Evolutionary conservation across 2,329 filamentous ascomycete genomes (phyloP), one percentile per base, ranked within the genome.

Genomic region (Trichoderma polysporum): DNA sequence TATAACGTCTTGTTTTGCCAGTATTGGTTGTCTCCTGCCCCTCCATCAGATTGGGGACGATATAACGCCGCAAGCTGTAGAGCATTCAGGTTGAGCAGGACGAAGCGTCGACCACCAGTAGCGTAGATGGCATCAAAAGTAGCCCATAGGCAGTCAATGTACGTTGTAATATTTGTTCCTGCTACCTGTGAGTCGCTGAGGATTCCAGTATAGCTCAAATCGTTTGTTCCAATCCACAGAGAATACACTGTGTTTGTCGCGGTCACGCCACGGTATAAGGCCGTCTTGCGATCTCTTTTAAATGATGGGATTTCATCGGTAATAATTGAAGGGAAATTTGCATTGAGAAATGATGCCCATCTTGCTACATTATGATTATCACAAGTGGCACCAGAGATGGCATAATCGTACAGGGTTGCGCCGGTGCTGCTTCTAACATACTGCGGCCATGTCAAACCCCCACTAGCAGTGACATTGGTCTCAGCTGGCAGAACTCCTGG

Each of bases 161-260:
- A 93, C 73, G 89, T 84, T 1, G 82, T 80, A 7, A 93, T 82
- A 2, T 85, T 89, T 27, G 86, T 88, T 15, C 84, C 85, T 0
- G 79, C 71, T 4, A 83, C 77, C 74, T 92, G 88, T 22, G 81
- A 83, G 74, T 92, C 90, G 4, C 84, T 87, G 35, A 94, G 76
- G 74, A 93, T 90, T 10, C 85, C 89, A 58, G 82, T 77, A 65
- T 81, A 82, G 27, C 91, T 91, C 12, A 94, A 80, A 73, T 94
- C 91, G 74, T 94, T 94, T 29, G 91, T 93, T 3, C 91, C 91
- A 72, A 94, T 93, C 90, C 90, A 94, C 63, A 94, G 84, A 0
- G 87, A 83, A 73, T 93, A 94, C 2, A 92, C 87, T 0, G 90
- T 91, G 68, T 88, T 87, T 33, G 85, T 77, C 1, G 83, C 72